Conservation (phyloP, 306 rosid genomes). For the Spatholobus suberectus region DNA sequence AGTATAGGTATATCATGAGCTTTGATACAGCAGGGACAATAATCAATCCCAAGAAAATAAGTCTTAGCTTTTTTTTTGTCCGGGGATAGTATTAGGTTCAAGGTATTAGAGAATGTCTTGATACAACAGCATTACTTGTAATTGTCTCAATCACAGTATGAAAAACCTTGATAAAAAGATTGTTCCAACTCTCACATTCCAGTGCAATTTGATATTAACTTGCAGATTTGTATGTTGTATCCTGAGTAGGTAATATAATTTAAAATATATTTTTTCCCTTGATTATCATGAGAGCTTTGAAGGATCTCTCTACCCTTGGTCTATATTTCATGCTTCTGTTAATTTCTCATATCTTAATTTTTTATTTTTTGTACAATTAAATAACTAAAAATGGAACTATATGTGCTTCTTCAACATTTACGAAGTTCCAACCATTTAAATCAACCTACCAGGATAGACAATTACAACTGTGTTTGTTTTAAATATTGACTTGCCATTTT, state of each 20-base stretch:
- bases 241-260: background rate
- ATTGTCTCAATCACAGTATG: constrained; percentile 33
- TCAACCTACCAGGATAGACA: background rate
- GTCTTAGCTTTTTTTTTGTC: constrained; percentile 23
- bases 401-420: background rate
- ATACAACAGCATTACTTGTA: constrained; percentile 23
- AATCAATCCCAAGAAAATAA: constrained; percentile 41
- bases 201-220: constrained; percentile 21
- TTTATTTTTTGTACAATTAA: background rate
- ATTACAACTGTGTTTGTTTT: background rate
- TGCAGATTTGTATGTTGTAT: constrained; percentile 9
- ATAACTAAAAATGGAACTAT: background rate
- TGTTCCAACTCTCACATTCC: constrained; percentile 34
- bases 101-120: constrained; percentile 28
- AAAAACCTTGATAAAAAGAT: constrained; percentile 18
- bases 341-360: background rate
- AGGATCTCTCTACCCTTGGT: background rate
- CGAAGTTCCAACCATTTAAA: constrained; percentile 3
- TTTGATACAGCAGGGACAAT: constrained; percentile 70
- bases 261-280: background rate
- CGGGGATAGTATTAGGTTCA: constrained; percentile 25
- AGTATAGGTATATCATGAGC: constrained; percentile 84
- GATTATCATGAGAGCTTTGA: too few relatives aligned
- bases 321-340: background rate
- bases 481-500: background rate